Evolutionary conservation across 495 filamentous ascomycete species (phyloP).

Genomic region (Penicillium waksmanii): DNA sequence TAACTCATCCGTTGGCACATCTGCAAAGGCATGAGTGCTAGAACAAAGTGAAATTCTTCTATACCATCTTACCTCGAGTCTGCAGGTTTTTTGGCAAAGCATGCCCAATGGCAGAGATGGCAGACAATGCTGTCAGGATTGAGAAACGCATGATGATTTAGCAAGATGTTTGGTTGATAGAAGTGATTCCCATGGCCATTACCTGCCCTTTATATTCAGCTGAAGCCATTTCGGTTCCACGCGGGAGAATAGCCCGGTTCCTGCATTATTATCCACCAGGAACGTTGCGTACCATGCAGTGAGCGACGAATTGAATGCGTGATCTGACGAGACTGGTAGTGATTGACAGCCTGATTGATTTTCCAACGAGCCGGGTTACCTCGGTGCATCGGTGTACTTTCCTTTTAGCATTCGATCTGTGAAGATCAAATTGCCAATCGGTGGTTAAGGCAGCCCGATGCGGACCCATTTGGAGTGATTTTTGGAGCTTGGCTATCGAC

Average conservation of each 20-base stretch:
- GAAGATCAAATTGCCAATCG: constrained; percentile 4
- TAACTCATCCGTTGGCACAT: constrained; percentile 41
- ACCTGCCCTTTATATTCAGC: constrained; percentile 1
- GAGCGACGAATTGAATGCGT: not conserved
- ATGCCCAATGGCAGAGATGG: constrained; percentile 16
- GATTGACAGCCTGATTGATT: not conserved
- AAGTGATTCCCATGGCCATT: not conserved
- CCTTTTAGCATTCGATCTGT: not conserved
- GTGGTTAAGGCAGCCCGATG: not conserved
- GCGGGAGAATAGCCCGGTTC: not conserved
- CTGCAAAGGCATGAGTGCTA: constrained; percentile 16
- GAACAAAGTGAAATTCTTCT: not conserved
- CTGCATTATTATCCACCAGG: not conserved
- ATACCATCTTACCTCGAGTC: constrained; percentile 22
- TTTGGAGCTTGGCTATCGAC: constrained; percentile 4
- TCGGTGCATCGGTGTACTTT: constrained; percentile 9
- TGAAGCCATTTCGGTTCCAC: not conserved
- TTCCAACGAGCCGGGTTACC: not conserved
- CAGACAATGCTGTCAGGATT: constrained; percentile 17
- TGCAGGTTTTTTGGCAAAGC: constrained; percentile 20
- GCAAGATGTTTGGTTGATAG: not conserved
- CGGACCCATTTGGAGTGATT: constrained; percentile 6
- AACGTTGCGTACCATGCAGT: constrained; percentile 5
- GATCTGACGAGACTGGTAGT: constrained; percentile 2
- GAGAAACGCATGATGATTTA: constrained; percentile 4